These are phyloP conservation scores for Yamadazyma endophytica DNA, from an alignment of 805 yeast genomes.

Conservation along the genomic window DNA sequence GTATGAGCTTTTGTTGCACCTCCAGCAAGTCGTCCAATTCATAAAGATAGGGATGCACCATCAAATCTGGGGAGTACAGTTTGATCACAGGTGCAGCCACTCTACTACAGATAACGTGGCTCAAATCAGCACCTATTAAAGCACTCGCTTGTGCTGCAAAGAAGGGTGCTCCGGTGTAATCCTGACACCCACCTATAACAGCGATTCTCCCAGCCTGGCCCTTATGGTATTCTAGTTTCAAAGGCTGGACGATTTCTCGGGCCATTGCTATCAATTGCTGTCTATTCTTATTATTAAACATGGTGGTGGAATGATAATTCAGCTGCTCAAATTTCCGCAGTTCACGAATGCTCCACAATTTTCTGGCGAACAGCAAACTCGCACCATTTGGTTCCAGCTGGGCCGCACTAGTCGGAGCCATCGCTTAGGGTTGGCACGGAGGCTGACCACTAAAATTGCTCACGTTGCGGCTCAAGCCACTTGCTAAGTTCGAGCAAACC, in stretches of 20 bases:
- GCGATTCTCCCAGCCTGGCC: conserved; percentile 90
- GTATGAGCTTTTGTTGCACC: conserved; percentile 13
- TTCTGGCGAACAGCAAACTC: background rate
- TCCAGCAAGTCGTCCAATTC: conserved; percentile 42
- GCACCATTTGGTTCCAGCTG: no score
- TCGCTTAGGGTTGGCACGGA: no score
- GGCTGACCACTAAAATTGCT: no score
- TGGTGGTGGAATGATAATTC: conserved; percentile 2
- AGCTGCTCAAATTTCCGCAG: background rate
- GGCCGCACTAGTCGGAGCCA: no score
- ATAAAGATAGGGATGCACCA: conserved; percentile 89
- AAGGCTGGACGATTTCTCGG: conserved; percentile 67
- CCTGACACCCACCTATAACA: conserved; percentile 92
- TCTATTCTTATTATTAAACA: conserved; percentile 25
- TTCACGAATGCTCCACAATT: no score
- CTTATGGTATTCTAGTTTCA: conserved; percentile 67
- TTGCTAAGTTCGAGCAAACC: no score
- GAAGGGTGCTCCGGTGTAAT: conserved; percentile 95
- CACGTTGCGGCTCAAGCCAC: no score
- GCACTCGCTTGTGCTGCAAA: conserved; percentile 86
- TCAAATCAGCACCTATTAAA: conserved; percentile 79
- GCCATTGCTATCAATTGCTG: conserved; percentile 49
- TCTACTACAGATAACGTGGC: conserved; percentile 83
- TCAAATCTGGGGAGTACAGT: conserved; percentile 83
- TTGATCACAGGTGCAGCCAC: conserved; percentile 79